These are phyloP conservation scores for Phlyctochytrium arcticum DNA, from an alignment of 192 early-diverging fungal species.

Conservation along the genomic window DNA sequence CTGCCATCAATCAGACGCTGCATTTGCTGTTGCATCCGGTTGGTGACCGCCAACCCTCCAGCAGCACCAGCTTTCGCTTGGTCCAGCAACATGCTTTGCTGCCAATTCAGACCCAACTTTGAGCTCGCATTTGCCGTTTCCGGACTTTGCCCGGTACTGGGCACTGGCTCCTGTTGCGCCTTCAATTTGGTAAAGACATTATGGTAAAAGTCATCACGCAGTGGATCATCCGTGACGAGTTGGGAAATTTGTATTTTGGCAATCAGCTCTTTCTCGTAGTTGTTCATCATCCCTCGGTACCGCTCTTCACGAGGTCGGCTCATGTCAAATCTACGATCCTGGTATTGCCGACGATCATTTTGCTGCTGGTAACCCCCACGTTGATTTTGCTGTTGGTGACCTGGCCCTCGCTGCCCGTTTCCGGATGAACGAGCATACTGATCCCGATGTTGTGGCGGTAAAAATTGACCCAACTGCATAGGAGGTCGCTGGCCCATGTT, in stretches of 20 bases:
- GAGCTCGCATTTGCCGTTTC: background rate
- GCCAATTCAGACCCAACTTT: slow-evolving; percentile 38
- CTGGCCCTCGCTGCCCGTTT: slow-evolving; percentile 10
- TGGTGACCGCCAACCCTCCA: slow-evolving; percentile 24
- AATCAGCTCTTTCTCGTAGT: slow-evolving; percentile 91
- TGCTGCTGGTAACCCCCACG: background rate
- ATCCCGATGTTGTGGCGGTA: slow-evolving; percentile 12
- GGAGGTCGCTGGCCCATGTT: slow-evolving; percentile 12
- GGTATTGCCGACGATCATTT: background rate
- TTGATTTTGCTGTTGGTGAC: slow-evolving; percentile 13
- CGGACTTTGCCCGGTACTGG: background rate
- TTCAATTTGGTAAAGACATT: slow-evolving; percentile 69
- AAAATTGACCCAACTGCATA: slow-evolving; percentile 20
- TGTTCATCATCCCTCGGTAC: slow-evolving; percentile 88
- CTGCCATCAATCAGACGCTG: slow-evolving; percentile 93
- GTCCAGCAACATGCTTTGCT: slow-evolving; percentile 40
- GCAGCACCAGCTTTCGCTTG: slow-evolving; percentile 19
- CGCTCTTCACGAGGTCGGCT: slow-evolving; percentile 39
- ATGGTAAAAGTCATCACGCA: slow-evolving; percentile 93
- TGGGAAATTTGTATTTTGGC: slow-evolving; percentile 92
- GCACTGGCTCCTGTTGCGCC: slow-evolving; percentile 13
- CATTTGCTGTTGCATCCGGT: slow-evolving; percentile 89
- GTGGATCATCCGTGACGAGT: slow-evolving; percentile 89
- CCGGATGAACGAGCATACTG: background rate
- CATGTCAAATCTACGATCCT: background rate